Base-by-base conservation (phyloP, 345 rosid species). In the Citrus cavaleriei region DNA sequence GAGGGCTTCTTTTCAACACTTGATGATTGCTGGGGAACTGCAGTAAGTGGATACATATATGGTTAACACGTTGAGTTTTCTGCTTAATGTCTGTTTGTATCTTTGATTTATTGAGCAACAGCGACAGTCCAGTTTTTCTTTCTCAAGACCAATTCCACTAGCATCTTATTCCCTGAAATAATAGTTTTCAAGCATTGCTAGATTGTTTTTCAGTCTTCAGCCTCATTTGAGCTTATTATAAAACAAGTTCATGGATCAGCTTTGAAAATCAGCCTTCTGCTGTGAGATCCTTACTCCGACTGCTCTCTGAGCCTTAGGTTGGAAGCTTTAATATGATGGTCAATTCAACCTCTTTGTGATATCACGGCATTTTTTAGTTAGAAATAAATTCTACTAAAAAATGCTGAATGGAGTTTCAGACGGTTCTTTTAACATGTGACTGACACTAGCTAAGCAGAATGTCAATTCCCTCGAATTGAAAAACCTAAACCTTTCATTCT, bases 1-100 rank as follows among this genome's bases (percentile, higher is more conserved):
- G 82, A 87, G 25, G 84, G 66, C 78, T 95, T 95, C 89, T 77
- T 83, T 77, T 78, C 92, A 63, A 80, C 92, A 55, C 86, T 95
- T 71, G 70, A 83, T 55, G 86, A 86, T 87, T 89, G 92, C 82
- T 95, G 96, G 99, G 83, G 82, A 79, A 81, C 75, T 70, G 83
- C 62, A 63, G 97, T 93, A 80, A 89, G 97, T 83, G 60, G 55
- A 54, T 67, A 75, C 40, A 27, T 70, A 60, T 78, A n/a, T 34
- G 51, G 46, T 46, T 21, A 35, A 51, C 55, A 34, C 37, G 13
- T 72, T 37, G 64, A 57, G 28, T 40, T 38, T 49, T 60, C 34
- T 21, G 13, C 30, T 27, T 28, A 75, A 9, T 28, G 12, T 5
- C 64, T 55, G 37, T 54, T 32, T 76, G 21, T 18, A 12, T 10